Evolutionary conservation across 2,329 filamentous ascomycete genomes (phyloP).

Genomic region (Exophiala oligosperma): DNA sequence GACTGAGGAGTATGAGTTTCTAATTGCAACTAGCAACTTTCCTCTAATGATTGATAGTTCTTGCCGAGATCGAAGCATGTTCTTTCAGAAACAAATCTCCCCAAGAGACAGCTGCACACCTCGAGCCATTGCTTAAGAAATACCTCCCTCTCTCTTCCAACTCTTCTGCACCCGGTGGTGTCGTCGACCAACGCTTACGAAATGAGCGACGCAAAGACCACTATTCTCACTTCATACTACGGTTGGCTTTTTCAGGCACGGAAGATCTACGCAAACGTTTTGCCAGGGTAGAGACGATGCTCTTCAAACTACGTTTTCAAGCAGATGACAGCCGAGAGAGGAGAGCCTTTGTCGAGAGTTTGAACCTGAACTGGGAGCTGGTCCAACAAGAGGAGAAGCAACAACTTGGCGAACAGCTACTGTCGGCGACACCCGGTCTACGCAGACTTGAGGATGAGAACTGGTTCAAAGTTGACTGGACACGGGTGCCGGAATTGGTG

Average conservation of each 20-base stretch:
- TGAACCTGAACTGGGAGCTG: constrained; percentile 82
- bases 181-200: constrained; percentile 55
- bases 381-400: constrained; percentile 78
- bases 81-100: constrained; percentile 87
- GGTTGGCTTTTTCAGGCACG: constrained; percentile 86
- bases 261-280: constrained; percentile 89
- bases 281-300: constrained; percentile 78
- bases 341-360: constrained; percentile 69
- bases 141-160: constrained; percentile 79
- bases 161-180: constrained; percentile 58
- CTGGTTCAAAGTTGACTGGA: constrained; percentile 98
- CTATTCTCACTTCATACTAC: constrained; percentile 95
- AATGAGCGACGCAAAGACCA: constrained; percentile 89
- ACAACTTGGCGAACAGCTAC: constrained; percentile 63
- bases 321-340: constrained; percentile 74
- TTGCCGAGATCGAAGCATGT: constrained; percentile 73
- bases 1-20: constrained; percentile 66
- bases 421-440: constrained; percentile 55
- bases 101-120: constrained; percentile 79
- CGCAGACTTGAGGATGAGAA: constrained; percentile 68
- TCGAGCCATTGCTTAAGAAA: constrained; percentile 84
- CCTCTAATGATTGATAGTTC: constrained; percentile 31
- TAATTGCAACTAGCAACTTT: constrained; percentile 5
- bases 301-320: constrained; percentile 81
- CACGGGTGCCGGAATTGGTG: constrained; percentile 84